A percentile compares a stretch with the other conserved stretches of the same genome.
Conservation (phyloP, 2,329 filamentous ascomycete species). For the Drechslera avenae region DNA sequence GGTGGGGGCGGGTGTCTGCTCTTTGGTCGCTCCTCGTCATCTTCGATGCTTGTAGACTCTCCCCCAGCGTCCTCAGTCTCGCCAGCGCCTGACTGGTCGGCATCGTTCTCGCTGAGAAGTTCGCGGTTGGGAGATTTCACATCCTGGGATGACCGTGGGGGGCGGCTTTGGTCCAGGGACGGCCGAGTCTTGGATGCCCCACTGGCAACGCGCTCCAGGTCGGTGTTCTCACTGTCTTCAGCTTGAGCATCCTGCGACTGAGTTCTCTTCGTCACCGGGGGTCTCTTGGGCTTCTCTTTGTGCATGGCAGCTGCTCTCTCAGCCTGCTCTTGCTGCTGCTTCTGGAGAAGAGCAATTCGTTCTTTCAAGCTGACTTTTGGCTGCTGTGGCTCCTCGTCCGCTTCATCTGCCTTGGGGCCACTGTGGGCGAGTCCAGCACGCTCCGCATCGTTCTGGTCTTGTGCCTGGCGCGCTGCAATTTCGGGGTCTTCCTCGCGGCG, state of each 20-base stretch:
- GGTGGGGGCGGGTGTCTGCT: constrained; percentile 23
- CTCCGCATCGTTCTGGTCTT: constrained; percentile 70
- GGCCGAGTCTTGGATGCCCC: constrained; percentile 41
- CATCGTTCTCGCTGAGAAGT: constrained; percentile 66
- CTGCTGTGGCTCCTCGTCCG: constrained; percentile 73
- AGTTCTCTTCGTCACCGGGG: constrained; percentile 67
- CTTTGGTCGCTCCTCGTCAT: constrained; percentile 65
- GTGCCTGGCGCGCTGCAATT: constrained; percentile 65
- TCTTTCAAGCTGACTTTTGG: constrained; percentile 95
- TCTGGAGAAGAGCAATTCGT: constrained; percentile 89
- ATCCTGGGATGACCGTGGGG: constrained; percentile 47
- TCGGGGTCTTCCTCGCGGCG: constrained; percentile 83
- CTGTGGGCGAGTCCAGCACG: constrained; percentile 63
- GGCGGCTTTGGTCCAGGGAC: constrained; percentile 49
- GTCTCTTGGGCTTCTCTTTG: constrained; percentile 84
- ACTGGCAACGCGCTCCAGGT: constrained; percentile 45
- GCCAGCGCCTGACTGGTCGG: constrained; percentile 67
- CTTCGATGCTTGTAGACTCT: constrained; percentile 72
- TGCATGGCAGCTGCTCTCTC: constrained; percentile 77
- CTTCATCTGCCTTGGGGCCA: constrained; percentile 52
- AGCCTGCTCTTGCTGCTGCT: constrained; percentile 89
- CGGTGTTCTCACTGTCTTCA: constrained; percentile 45
- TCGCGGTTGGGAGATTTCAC: constrained; percentile 56
- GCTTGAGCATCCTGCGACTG: constrained; percentile 51
- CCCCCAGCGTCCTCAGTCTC: constrained; percentile 67